Evolutionary conservation across 1,284 basidiomycete species (phyloP), one percentile per base, ranked within the genome.

Genomic region (Polyporus tsugae): DNA sequence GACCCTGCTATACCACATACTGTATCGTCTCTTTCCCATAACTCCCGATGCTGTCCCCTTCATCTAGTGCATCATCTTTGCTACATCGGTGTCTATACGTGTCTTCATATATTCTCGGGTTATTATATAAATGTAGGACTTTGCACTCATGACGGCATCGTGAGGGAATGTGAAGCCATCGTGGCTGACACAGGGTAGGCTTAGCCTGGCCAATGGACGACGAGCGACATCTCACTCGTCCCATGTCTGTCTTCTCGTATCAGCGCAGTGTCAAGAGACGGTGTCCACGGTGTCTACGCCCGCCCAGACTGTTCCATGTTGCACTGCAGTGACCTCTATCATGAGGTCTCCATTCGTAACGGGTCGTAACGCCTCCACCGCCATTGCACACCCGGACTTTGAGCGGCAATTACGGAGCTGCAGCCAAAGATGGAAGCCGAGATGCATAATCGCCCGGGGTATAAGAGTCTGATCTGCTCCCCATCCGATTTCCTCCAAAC

Each of bases 1-100:
- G 77, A 77, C 75, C 71, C 72, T 72, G 69, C 70, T 76, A 77
- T 73, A 78, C 75, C 73, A 75, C 75, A 74, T 72, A 72, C 38
- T 72, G 73, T 72, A 72, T 38, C 71, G 72, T 67, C 66, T 64
- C 49, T 35, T 36, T 33, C 61, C 71, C 72, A 62, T 73, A 71
- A 73, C 70, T 73, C 69, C 73, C 68, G 71, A 73, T 75, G 73
- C 67, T 65, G 25, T 52, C 63, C 64, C 63, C 60, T 68, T 62
- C 60, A 53, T 52, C 46, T 65, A 62, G 69, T 63, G 55, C 64
- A 65, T 70, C 46, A 53, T 60, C 22, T 60, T 70, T 62, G 71
- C 68, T 69, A 69, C 70, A 73, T 71, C 67, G 70, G 72, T 72
- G 71, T 71, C 60, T 70, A 67, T 64, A 64, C 67, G 58, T 70